These are phyloP conservation scores for Wickerhamomyces subpelliculosus DNA, from an alignment of 805 yeast genomes.

Conservation along the genomic window DNA sequence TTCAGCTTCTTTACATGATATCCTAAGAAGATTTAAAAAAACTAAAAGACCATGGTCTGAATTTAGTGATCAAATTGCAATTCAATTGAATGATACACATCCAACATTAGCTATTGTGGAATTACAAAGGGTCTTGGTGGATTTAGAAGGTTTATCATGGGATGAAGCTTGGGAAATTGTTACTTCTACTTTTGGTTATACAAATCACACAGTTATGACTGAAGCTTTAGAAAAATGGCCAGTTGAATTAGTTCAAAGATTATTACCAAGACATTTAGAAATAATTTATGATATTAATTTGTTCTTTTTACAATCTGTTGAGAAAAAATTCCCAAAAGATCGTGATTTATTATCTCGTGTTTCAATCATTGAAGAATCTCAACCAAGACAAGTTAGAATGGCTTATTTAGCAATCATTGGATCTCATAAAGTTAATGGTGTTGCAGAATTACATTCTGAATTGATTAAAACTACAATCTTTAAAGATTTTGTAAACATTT, in stretches of 20 bases:
- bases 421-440: conserved; percentile 91
- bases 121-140: conserved; percentile 78
- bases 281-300: conserved; percentile 82
- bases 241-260: conserved; percentile 64
- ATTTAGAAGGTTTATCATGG: conserved; percentile 78
- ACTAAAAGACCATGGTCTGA: conserved; percentile 69
- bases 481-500: conserved; percentile 80
- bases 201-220: conserved; percentile 91
- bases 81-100: conserved; percentile 91
- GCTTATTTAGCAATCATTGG: conserved; percentile 88
- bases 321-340: conserved; percentile 69
- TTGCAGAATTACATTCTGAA: conserved; percentile 91
- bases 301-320: conserved; percentile 71
- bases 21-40: conserved; percentile 84
- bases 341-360: conserved; percentile 56
- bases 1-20: conserved; percentile 87
- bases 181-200: conserved; percentile 76
- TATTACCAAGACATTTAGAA: conserved; percentile 88
- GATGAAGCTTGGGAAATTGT: conserved; percentile 82
- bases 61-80: conserved; percentile 81
- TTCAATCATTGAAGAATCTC: conserved; percentile 78
- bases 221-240: conserved; percentile 98
- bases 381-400: conserved; percentile 84
- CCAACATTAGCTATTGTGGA: conserved; percentile 91
- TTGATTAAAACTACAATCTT: conserved; percentile 83